Percentiles rank a stretch among this genome's conserved stretches.
Conservation (phyloP, 148 eudicot species). For the Dianthus caryophyllus region DNA sequence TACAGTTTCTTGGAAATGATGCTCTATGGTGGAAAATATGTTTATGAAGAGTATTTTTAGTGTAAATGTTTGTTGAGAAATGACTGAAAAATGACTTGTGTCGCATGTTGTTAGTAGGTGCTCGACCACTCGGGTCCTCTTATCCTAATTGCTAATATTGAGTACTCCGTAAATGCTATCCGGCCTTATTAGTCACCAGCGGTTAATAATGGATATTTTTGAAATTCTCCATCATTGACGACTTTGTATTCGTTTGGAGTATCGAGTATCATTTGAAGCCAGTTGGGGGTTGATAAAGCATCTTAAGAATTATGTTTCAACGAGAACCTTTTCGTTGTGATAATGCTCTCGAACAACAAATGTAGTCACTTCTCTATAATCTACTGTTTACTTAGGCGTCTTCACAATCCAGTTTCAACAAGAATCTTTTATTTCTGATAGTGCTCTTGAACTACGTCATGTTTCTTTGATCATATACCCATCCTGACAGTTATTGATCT, state of each 20-base stretch:
- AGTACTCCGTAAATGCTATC: background rate
- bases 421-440: background rate
- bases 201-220: background rate
- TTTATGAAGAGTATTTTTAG: background rate
- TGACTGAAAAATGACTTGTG: background rate
- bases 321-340: no score
- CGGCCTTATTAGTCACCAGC: background rate
- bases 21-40: background rate
- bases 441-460: background rate
- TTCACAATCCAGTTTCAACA: background rate
- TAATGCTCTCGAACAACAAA: no score
- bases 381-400: background rate
- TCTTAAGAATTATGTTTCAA: no score
- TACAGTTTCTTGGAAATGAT: background rate
- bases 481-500: background rate
- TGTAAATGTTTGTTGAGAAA: background rate
- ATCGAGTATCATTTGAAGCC: background rate
- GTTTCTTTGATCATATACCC: background rate
- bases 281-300: constrained; percentile 1
- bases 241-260: background rate
- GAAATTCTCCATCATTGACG: background rate
- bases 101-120: background rate
- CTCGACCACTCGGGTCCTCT: background rate
- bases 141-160: background rate
- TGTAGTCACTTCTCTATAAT: no score